Base-by-base conservation (phyloP, 1,284 basidiomycete genomes). In the Cutaneotrichosporon sp. region DNA sequence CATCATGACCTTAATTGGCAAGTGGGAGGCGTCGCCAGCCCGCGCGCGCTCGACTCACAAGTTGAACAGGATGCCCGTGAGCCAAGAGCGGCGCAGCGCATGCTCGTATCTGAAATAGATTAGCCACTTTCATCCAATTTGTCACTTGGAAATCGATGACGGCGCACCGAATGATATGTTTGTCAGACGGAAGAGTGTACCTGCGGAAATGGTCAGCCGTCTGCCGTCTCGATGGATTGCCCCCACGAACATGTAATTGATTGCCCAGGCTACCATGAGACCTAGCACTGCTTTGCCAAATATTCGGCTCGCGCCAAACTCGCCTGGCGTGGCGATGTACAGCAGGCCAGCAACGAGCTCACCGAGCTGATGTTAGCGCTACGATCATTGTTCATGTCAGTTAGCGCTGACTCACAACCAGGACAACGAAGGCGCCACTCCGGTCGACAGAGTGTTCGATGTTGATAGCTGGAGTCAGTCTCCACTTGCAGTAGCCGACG, bases 381-480 rank as follows among this genome's bases (percentile, higher is more conserved):
- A 12, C 4, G 17, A 17, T 20, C 19, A 26, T 33, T 19, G 9
- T 22, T n/a, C n/a, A n/a, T n/a, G n/a, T n/a, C n/a, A n/a, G n/a
- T n/a, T n/a, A n/a, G n/a, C n/a, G n/a, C 19, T 10, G 19, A 11
- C 60, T 39, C 37, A 75, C 63, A 2, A 75, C 70, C 37, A 76
- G 71, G 50, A 70, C 68, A 12, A 75, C 67, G 49, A 77, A 76
- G 5, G 75, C 73, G 7, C 65, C 66, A 8, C 62, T 63, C 3
- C 76, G 61, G 43, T 77, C 75, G 20, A 76, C 66, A n/a, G 66
- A 66, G 61, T 77, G 76, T 51, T 76, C 75, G 42, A 76, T 76
- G 49, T 76, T 75, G 55, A 74, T 70, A 2, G 73, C 74, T 74
- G 49, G 10, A 3, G 31, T 48, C 8, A 58, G 44, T n/a, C n/a